phyloP scores from a whole-genome alignment of 1,284 basidiomycete species.

The Apiotrichum veenhuisii region DNA sequence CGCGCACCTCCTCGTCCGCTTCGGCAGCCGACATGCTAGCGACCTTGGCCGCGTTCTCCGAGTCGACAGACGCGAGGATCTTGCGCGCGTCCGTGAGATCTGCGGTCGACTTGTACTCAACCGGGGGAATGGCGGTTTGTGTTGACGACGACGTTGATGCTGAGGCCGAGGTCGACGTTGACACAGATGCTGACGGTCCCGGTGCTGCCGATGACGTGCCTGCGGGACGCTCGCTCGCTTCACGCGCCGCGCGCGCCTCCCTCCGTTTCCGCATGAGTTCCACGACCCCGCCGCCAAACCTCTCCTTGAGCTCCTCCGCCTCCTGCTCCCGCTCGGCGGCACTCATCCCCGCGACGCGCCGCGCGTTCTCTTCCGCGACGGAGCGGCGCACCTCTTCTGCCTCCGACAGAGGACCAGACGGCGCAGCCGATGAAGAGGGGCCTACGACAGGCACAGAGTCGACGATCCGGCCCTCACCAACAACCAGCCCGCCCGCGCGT shows the following conservation, averaged over 20 bases:
- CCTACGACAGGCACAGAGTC: constrained; percentile 6
- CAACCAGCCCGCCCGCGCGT: constrained; percentile 5
- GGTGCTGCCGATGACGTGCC: not conserved
- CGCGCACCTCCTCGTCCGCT: constrained; percentile 57
- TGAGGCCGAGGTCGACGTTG: not conserved
- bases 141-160: constrained; percentile 1
- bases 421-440: not conserved
- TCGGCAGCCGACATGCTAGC: constrained; percentile 60
- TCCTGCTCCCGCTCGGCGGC: constrained; percentile 60
- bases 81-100: not conserved
- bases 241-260: not conserved
- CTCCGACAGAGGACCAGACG: constrained; percentile 1
- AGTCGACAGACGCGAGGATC: constrained; percentile 18
- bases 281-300: constrained; percentile 62
- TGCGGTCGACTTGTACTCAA: constrained; percentile 5
- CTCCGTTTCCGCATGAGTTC: constrained; percentile 56
- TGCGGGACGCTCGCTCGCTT: not conserved
- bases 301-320: constrained; percentile 60
- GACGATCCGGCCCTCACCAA: constrained; percentile 16
- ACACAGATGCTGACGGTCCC: not conserved
- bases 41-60: constrained; percentile 51
- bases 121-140: not conserved
- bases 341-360: constrained; percentile 58
- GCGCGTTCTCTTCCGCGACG: constrained; percentile 41
- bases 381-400: constrained; percentile 10